Evolutionary conservation across 192 early-diverging fungal species (phyloP).

Genomic region (Coemansia sp.): DNA sequence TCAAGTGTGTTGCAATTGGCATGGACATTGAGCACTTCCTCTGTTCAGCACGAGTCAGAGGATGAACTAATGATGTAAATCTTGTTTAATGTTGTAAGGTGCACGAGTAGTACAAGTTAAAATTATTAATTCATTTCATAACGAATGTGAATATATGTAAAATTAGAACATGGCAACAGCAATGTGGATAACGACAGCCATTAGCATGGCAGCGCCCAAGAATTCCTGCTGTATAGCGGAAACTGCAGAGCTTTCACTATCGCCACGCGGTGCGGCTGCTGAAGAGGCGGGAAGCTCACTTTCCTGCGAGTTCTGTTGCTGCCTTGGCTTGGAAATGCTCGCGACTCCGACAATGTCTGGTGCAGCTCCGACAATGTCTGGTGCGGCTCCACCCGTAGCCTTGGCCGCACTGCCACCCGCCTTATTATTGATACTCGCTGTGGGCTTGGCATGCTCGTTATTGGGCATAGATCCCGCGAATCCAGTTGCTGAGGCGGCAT

Average conservation of each 20-base stretch:
- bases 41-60: too few relatives aligned
- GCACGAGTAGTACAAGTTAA: too few relatives aligned
- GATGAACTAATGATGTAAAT: too few relatives aligned
- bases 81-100: too few relatives aligned
- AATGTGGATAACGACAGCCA: not conserved
- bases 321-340: not conserved
- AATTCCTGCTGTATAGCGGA: not conserved
- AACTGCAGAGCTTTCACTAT: not conserved
- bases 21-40: too few relatives aligned
- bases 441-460: not conserved
- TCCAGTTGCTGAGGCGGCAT: not conserved
- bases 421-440: not conserved
- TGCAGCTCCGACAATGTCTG: not conserved
- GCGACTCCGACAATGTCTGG: not conserved
- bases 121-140: too few relatives aligned
- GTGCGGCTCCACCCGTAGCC: not conserved
- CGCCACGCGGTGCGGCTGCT: not conserved
- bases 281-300: not conserved
- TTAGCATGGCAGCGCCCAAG: not conserved
- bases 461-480: slow-evolving; percentile 3
- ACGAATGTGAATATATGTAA: not conserved
- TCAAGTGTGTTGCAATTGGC: too few relatives aligned
- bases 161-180: not conserved
- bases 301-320: not conserved
- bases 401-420: not conserved